Base-by-base conservation (phyloP, 2,329 filamentous ascomycete species). In the Penicillium palitans region DNA sequence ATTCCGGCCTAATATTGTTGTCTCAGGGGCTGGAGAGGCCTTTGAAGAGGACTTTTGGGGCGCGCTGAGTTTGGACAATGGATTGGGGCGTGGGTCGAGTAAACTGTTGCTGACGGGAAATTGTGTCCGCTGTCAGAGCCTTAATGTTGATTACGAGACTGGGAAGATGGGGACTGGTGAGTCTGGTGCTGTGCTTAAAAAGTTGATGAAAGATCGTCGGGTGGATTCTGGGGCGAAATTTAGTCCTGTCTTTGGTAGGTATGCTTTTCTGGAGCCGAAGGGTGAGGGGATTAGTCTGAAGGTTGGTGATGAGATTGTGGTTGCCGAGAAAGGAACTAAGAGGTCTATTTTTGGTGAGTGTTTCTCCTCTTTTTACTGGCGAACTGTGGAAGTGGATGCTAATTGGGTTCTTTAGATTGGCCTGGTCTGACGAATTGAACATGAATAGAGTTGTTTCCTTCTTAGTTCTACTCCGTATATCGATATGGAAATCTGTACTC, bases 41-140 rank as follows among this genome's bases (percentile, higher is more conserved):
- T 92, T 84, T 70, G 87, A 87, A 13, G 89, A 92, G 71, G 89
- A 92, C 70, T 90, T 83, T 68, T 92, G 88, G 89, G 83, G 78
- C 3, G 85, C 87, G 67, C 72, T 91, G 35, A 72, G 72, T 17
- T 70, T 89, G 8, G 17, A 13, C 7, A 24, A 31, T 47, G 29
- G 17, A 21, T 29, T 10, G 40, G 66, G 68, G 0, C 54, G 59
- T 7, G 49, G 39, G 8, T 51, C 55, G 9, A 50, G 64, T 15
- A 76, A 74, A 41, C 76, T 91, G 7, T 69, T 82, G 6, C 76
- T 91, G 31, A 91, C 87, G 35, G 85, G 84, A 52, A 90, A 91
- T 71, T 92, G 89, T 70, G 82, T 80, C 35, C 80, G 89, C 40
- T 93, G 89, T 72, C 76, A 79, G 31, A 89, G 86, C 60, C 76